These are phyloP conservation scores for Ramaria sp. DNA, from an alignment of 768 basidiomycete species.

Conservation along the genomic window DNA sequence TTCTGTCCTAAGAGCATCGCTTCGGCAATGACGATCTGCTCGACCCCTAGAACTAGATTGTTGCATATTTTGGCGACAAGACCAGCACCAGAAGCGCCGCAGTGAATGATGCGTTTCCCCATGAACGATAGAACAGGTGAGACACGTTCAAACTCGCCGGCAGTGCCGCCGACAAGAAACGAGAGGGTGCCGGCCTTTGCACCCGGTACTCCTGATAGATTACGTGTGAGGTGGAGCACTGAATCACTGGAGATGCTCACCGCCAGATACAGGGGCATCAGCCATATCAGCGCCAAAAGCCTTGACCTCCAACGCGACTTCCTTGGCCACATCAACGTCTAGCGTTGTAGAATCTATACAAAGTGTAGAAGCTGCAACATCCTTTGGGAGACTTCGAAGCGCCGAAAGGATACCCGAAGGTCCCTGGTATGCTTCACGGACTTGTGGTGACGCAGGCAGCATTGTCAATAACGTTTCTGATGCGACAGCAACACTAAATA, in stretches of 20 bases:
- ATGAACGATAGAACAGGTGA: conserved; percentile 55
- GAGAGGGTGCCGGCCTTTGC: conserved; percentile 82
- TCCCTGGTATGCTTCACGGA: conserved; percentile 60
- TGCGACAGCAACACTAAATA: conserved; percentile 45
- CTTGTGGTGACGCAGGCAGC: conserved; percentile 88
- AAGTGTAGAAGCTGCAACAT: conserved; percentile 37
- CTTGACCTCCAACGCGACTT: conserved; percentile 46
- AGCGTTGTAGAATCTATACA: conserved; percentile 89
- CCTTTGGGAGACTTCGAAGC: conserved; percentile 34
- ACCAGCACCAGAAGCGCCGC: conserved; percentile 73
- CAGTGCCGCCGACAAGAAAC: conserved; percentile 82
- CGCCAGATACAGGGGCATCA: conserved; percentile 92
- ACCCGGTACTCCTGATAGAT: conserved; percentile 58
- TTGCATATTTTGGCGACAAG: conserved; percentile 88
- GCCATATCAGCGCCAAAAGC: conserved; percentile 61
- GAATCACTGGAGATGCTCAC: conserved; percentile 30
- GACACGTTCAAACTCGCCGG: conserved; percentile 44
- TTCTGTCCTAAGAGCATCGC: conserved; percentile 81
- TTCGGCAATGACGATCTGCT: conserved; percentile 80
- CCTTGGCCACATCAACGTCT: conserved; percentile 64
- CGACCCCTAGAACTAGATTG: conserved; percentile 59
- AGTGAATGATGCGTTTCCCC: conserved; percentile 77
- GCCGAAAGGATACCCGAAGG: conserved; percentile 54
- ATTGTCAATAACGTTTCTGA: conserved; percentile 74
- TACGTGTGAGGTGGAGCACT: conserved; percentile 5